Conservation (phyloP, 306 rosid genomes). For the Quercus mongolica region DNA sequence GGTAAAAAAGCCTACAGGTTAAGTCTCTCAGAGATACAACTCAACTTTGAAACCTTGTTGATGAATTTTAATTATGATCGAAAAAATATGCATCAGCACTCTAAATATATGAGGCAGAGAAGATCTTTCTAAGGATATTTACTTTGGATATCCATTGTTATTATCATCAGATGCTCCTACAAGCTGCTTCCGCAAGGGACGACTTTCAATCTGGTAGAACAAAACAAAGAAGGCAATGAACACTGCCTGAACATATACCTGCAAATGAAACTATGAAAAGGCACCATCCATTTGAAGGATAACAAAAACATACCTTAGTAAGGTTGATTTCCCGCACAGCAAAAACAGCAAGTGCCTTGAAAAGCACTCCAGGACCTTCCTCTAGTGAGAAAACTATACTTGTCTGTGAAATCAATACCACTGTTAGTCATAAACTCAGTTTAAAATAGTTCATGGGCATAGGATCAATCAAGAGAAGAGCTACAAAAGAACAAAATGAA, state of each 20-base stretch:
- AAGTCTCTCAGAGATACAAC: slow-evolving; percentile 7
- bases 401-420: slow-evolving; percentile 52
- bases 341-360: slow-evolving; percentile 97
- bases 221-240: slow-evolving; percentile 26
- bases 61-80: slow-evolving; percentile 1
- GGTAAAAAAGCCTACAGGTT: slow-evolving; percentile 8
- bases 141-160: slow-evolving; percentile 57
- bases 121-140: slow-evolving; percentile 27
- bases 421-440: slow-evolving; percentile 12
- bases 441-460: slow-evolving; percentile 9
- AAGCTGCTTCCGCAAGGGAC: slow-evolving; percentile 82
- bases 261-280: slow-evolving; percentile 11
- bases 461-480: slow-evolving; percentile 1
- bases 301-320: slow-evolving; percentile 53
- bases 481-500: not conserved
- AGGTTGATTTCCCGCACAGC: slow-evolving; percentile 90
- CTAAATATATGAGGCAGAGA: slow-evolving; percentile 6
- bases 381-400: slow-evolving; percentile 95
- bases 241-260: not conserved
- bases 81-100: slow-evolving; percentile 1
- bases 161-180: slow-evolving; percentile 62
- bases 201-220: slow-evolving; percentile 82
- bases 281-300: slow-evolving; percentile 1
- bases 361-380: slow-evolving; percentile 96
- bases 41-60: not conserved